These are phyloP conservation scores for Ottelia alismoides DNA, from an alignment of 106 monocot genomes.

Conservation along the genomic window DNA sequence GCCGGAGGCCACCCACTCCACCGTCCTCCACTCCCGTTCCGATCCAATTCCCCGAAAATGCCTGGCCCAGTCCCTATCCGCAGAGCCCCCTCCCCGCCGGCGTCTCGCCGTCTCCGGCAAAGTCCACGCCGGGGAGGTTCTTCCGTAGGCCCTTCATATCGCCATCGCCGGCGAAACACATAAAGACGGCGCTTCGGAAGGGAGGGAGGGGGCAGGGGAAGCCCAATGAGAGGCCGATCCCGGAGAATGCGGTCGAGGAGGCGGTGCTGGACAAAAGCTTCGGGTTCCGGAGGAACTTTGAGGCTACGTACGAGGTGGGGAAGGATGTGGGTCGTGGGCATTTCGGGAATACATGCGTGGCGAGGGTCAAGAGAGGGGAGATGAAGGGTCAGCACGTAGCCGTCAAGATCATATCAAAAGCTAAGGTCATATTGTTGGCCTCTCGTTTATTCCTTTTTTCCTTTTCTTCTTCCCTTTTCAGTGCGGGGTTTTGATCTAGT, in stretches of 20 bases:
- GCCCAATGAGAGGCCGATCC: conserved; percentile 35
- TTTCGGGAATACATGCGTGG: conserved; percentile 69
- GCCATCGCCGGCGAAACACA: too few relatives aligned
- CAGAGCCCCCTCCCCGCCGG: conserved; percentile 22
- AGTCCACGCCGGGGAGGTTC: conserved; percentile 42
- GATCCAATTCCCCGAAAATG: conserved; percentile 36
- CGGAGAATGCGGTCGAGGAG: conserved; percentile 31
- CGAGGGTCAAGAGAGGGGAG: conserved; percentile 53
- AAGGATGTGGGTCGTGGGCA: conserved; percentile 75
- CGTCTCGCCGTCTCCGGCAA: conserved; percentile 47
- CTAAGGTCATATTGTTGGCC: conserved; percentile 56
- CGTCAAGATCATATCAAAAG: conserved; percentile 71
- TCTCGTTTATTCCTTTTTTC: too few relatives aligned
- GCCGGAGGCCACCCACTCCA: conserved; percentile 7
- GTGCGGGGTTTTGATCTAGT: background rate
- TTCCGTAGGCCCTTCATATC: conserved; percentile 44
- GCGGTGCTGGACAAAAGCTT: conserved; percentile 50
- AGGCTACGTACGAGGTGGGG: conserved; percentile 60
- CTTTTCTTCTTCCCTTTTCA: background rate
- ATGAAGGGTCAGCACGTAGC: conserved; percentile 56
- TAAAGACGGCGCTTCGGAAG: conserved; percentile 22
- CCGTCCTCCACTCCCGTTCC: conserved; percentile 32
- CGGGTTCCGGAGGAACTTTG: conserved; percentile 58
- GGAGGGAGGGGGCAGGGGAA: conserved; percentile 17
- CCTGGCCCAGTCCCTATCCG: conserved; percentile 12